phyloP scores from a whole-genome alignment of 306 rosid genomes.

The Aeschynomene evenia region DNA sequence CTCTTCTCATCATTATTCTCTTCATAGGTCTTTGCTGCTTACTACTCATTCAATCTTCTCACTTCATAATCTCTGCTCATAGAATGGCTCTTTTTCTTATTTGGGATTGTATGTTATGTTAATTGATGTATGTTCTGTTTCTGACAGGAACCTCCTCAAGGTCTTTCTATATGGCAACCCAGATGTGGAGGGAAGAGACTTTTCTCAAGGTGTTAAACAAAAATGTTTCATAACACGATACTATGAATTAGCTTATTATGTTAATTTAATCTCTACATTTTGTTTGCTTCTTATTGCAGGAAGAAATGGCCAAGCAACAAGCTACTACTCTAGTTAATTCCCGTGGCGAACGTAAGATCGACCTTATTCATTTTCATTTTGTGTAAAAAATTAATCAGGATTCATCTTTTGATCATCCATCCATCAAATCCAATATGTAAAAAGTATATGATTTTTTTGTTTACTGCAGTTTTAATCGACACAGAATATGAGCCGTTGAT shows the following conservation, averaged over 20 bases:
- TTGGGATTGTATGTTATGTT: too few relatives aligned
- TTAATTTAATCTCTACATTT: neutral
- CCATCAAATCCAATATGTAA: neutral
- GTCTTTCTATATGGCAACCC: constrained; percentile 64
- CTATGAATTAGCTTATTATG: neutral
- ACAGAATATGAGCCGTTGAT: constrained; percentile 51
- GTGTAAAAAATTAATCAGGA: too few relatives aligned
- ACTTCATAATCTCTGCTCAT: too few relatives aligned
- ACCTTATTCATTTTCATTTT: neutral
- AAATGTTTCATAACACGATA: neutral
- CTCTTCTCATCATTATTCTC: constrained; percentile 80
- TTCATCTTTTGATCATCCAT: neutral
- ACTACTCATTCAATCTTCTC: too few relatives aligned
- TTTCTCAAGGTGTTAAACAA: constrained; percentile 54
- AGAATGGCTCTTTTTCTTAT: too few relatives aligned
- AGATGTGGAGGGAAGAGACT: constrained; percentile 86
- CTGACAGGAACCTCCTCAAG: constrained; percentile 77
- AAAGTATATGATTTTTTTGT: neutral
- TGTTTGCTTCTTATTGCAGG: constrained; percentile 40
- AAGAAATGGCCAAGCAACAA: constrained; percentile 41
- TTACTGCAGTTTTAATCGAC: constrained; percentile 59
- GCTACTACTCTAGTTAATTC: constrained; percentile 46
- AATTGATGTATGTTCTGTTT: neutral
- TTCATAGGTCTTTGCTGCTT: constrained; percentile 67
- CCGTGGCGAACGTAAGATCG: constrained; percentile 48